These are phyloP conservation scores for Plasmodium berghei DNA, from an alignment of 169 alveolate species.

Conservation along the genomic window DNA sequence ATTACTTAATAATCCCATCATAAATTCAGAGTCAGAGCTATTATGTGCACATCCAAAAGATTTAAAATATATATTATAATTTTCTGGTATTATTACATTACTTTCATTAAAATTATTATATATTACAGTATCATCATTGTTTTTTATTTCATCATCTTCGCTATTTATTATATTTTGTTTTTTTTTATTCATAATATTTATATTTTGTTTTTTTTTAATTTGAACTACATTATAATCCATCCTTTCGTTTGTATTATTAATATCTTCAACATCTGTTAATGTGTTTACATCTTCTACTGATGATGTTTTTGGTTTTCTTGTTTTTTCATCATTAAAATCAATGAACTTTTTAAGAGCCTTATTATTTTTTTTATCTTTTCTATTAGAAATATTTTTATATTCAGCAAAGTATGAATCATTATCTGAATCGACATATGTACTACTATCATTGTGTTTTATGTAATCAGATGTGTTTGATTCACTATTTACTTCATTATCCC, in stretches of 20 bases:
- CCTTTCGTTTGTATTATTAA: slow-evolving; percentile 38
- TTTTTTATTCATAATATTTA: not conserved
- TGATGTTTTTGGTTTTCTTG: not conserved
- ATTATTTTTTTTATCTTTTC: too few relatives aligned
- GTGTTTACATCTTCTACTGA: slow-evolving; percentile 4
- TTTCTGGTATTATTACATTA: slow-evolving; percentile 86
- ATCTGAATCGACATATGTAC: slow-evolving; percentile 11
- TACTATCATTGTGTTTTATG: not conserved
- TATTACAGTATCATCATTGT: not conserved
- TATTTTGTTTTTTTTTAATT: slow-evolving; percentile 21
- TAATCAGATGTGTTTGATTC: too few relatives aligned
- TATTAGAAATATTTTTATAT: too few relatives aligned
- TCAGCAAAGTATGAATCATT: slow-evolving; percentile 25
- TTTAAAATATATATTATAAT: slow-evolving; percentile 91
- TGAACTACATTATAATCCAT: slow-evolving; percentile 38
- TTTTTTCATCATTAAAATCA: too few relatives aligned
- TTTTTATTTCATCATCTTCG: not conserved
- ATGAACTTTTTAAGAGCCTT: too few relatives aligned
- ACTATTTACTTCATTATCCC: too few relatives aligned
- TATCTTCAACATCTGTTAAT: slow-evolving; percentile 63
- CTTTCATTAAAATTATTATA: slow-evolving; percentile 6
- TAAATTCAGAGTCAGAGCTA: slow-evolving; percentile 96
- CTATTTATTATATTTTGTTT: not conserved
- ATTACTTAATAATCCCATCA: slow-evolving; percentile 92
- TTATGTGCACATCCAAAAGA: slow-evolving; percentile 99